phyloP scores from a whole-genome alignment of 2,329 filamentous ascomycete genomes.

The Nakataea oryzae region DNA sequence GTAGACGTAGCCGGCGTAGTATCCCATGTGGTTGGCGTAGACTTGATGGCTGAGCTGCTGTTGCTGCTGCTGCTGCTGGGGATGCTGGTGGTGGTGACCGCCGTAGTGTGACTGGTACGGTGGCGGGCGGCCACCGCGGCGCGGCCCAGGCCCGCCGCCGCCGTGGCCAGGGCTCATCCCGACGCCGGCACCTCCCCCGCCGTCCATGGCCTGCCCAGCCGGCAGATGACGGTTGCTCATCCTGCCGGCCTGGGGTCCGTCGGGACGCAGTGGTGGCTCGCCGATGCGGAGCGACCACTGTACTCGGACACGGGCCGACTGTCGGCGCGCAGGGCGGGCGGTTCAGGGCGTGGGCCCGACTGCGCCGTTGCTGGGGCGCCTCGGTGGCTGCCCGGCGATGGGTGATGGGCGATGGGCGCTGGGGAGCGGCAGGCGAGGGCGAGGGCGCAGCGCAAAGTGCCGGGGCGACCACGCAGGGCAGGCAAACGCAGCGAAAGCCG shows the following conservation, averaged over 20 bases:
- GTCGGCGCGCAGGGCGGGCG: background rate
- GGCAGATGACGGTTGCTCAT: conserved; percentile 70
- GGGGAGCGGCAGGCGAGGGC: background rate
- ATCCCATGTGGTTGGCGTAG: conserved; percentile 37
- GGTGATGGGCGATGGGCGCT: background rate
- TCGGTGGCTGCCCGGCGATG: too few relatives aligned
- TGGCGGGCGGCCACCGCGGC: conserved; percentile 22
- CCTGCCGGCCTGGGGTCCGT: conserved; percentile 54
- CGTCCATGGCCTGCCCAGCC: conserved; percentile 58
- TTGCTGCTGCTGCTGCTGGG: conserved; percentile 19
- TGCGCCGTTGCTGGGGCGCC: background rate
- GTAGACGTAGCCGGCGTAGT: conserved; percentile 38
- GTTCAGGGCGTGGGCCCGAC: background rate
- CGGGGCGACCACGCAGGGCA: background rate
- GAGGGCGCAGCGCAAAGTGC: background rate
- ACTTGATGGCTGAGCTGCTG: conserved; percentile 30
- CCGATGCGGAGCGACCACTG: conserved; percentile 18
- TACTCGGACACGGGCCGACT: conserved; percentile 1
- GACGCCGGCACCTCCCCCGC: conserved; percentile 17
- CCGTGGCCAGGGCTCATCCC: conserved; percentile 3
- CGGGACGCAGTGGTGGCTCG: conserved; percentile 19
- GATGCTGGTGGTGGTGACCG: conserved; percentile 1
- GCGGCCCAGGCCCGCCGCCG: conserved; percentile 18
- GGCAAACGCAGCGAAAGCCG: background rate
- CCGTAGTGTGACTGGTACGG: conserved; percentile 19